Evolutionary conservation across 805 yeast genomes (phyloP), one percentile per base, ranked within the genome.

Genomic region (Starmerella riodocensis): DNA sequence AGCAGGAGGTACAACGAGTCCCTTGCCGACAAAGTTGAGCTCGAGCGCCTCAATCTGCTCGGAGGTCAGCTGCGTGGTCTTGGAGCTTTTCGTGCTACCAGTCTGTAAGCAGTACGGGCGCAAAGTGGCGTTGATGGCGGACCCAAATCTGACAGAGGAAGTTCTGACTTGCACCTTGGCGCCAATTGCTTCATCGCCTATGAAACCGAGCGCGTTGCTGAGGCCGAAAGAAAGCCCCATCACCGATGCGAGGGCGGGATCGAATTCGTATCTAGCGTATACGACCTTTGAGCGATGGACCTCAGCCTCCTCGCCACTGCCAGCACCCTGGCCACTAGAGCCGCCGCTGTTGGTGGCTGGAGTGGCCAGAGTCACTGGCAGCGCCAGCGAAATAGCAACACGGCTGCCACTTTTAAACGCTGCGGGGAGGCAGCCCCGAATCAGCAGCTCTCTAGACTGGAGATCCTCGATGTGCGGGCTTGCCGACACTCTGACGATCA

Each of bases 141-240:
- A 23, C 5, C 11, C 17, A 16, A 68, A 62, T 20, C 53, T 14
- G 14, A 12, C 57, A 5, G 57, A 42, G 0, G 74, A 63, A 9
- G 69, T 60, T 47, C 73, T 74, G 7, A 83, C 46, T 4, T 69
- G 61, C 3, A 79, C 58, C 22, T 73, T 59, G 41, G 66, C 36
- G 13, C 48, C 46, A 17, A 41, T 64, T 0, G 86, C 88, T 6
- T 73, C 62, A 1, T 63, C 50, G 6, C 54, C 53, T 25, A 67
- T 69, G 1, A 73, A 58, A 0, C 74, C 73, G 20, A 82, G 61
- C 0, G 85, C 74, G 17, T 67, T 58, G 0, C 81, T 66, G 26
- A 79, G 59, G 3, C 68, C 58, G 14, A 55, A 52, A 1, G 85
- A 74, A 8, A 81, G 49, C 0, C 45, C 44, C 11, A 39, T 2